Percentiles rank a stretch among this genome's conserved stretches.
Conservation (phyloP, 352 stramenopile species). For the Phytophthora chlamydospora region DNA sequence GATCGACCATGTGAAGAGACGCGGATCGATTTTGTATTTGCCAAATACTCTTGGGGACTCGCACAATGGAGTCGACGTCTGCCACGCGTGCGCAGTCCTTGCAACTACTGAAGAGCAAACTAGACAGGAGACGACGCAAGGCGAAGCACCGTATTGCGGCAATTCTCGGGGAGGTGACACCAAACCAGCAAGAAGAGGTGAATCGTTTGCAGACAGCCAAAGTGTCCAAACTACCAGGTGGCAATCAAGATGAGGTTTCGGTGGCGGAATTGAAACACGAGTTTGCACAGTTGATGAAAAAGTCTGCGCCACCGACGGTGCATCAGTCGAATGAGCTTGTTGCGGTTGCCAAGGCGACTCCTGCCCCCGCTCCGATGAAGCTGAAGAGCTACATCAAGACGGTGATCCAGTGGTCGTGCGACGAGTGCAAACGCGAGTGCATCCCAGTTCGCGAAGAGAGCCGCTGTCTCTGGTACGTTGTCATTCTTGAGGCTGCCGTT, state of each 20-base stretch:
- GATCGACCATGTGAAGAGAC: constrained; percentile 14
- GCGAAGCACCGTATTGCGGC: constrained; percentile 1
- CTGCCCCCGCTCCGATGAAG: constrained; percentile 10
- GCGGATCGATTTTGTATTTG: background rate
- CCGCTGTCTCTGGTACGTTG: constrained; percentile 68
- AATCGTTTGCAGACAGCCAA: no score
- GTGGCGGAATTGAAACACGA: constrained; percentile 13
- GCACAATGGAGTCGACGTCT: constrained; percentile 7
- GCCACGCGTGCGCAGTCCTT: constrained; percentile 21
- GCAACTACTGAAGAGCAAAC: constrained; percentile 37
- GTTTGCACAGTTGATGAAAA: constrained; percentile 10
- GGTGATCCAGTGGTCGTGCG: constrained; percentile 71
- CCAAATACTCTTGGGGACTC: background rate
- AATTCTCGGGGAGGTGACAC: constrained; percentile 1
- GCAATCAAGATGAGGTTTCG: constrained; percentile 26
- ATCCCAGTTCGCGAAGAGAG: constrained; percentile 81
- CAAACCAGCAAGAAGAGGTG: constrained; percentile 23
- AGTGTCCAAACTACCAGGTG: no score
- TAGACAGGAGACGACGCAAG: constrained; percentile 19
- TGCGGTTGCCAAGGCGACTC: background rate
- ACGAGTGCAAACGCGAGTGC: constrained; percentile 67
- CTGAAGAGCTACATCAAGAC: constrained; percentile 45
- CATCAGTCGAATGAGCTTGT: constrained; percentile 3
- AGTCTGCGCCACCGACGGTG: constrained; percentile 7
- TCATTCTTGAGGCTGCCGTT: no score